phyloP scores from a whole-genome alignment of 1,139 yeast species.

The Candida tetrigidarum region DNA sequence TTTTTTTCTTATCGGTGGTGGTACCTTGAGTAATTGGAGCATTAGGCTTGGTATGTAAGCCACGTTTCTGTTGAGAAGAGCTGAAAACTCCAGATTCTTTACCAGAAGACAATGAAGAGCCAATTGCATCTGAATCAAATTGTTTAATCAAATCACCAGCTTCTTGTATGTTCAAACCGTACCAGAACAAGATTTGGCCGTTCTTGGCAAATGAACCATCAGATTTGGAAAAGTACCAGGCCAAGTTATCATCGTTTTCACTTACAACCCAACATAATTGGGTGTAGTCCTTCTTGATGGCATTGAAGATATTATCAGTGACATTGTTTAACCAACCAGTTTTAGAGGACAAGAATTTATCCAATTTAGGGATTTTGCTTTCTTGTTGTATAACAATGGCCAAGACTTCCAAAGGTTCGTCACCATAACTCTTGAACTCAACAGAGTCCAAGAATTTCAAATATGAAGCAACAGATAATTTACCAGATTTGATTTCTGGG shows the following conservation, averaged over 20 bases:
- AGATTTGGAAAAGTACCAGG: constrained; percentile 92
- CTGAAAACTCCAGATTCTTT: constrained; percentile 47
- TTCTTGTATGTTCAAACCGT: constrained; percentile 73
- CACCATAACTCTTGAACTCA: constrained; percentile 83
- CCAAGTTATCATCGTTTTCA: constrained; percentile 87
- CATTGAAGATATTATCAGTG: constrained; percentile 89
- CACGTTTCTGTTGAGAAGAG: constrained; percentile 44
- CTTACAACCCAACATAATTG: constrained; percentile 86
- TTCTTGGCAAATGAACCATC: constrained; percentile 93
- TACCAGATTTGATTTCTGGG: constrained; percentile 71
- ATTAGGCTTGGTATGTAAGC: constrained; percentile 64
- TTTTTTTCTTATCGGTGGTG: constrained; percentile 63
- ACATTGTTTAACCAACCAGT: constrained; percentile 98
- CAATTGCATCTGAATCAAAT: constrained; percentile 52
- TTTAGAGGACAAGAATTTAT: constrained; percentile 84
- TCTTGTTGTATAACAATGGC: constrained; percentile 68
- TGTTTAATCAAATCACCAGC: constrained; percentile 68
- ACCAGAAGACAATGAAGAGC: constrained; percentile 41
- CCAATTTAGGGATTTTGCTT: constrained; percentile 67
- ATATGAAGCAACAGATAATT: constrained; percentile 80
- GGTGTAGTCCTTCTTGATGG: constrained; percentile 74
- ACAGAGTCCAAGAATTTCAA: constrained; percentile 68
- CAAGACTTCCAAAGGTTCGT: constrained; percentile 93
- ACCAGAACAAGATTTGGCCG: constrained; percentile 94
- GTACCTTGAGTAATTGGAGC: constrained; percentile 70